A percentile compares a stretch with the other conserved stretches of the same genome.
phyloP scores from a whole-genome alignment of 352 stramenopile genomes.

The Poterioochromonas sp. region DNA sequence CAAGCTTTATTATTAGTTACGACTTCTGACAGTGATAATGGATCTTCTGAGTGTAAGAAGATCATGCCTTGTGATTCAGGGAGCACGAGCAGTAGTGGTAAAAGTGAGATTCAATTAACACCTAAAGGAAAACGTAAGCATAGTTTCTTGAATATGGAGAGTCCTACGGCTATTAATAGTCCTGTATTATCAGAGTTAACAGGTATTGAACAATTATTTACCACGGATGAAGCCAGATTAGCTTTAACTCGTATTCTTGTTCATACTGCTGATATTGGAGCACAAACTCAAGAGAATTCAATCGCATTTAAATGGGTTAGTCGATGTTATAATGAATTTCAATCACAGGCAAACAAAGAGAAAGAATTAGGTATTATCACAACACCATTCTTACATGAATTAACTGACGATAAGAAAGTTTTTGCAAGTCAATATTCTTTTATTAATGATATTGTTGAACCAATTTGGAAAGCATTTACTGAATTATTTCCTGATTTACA shows the following conservation, averaged over 20 bases:
- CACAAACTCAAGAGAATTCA: not conserved
- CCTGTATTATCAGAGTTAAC: not conserved
- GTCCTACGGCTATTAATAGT: not conserved
- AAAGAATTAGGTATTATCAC: not conserved
- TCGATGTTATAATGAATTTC: not conserved
- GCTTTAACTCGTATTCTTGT: not conserved
- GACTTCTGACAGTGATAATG: not conserved
- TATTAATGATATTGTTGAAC: not conserved
- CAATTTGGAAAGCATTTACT: constrained; percentile 1
- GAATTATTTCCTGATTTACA: not conserved
- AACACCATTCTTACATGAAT: not conserved
- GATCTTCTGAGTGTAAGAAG: not conserved
- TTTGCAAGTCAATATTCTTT: not conserved
- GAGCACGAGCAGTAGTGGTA: too few species aligned
- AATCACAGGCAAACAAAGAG: not conserved
- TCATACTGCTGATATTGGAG: not conserved
- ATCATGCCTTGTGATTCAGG: not conserved
- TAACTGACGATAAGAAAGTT: not conserved
- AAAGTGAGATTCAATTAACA: not conserved
- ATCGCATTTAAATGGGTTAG: not conserved
- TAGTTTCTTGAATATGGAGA: not conserved
- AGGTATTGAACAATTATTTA: not conserved
- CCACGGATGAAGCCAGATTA: not conserved
- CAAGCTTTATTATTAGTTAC: not conserved
- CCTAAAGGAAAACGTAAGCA: not conserved